A percentile compares a stretch with the other conserved stretches of the same genome.
These are phyloP conservation scores for Hydrangea macrophylla DNA, from an alignment of 148 eudicot genomes.

Conservation along the genomic window DNA sequence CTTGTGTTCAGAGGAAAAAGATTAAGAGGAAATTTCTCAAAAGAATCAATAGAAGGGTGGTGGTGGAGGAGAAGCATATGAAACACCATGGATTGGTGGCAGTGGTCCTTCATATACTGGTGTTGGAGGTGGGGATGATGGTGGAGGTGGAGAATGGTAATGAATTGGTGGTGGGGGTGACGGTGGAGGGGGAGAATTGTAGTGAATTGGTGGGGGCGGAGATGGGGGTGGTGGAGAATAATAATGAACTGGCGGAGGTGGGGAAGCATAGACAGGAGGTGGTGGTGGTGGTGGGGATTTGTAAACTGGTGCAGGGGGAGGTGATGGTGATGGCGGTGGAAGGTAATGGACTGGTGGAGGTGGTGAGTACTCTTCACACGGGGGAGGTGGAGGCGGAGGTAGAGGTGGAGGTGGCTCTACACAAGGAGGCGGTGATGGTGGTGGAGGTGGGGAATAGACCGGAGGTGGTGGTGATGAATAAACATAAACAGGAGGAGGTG, in stretches of 20 bases:
- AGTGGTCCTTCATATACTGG: constrained; percentile 58
- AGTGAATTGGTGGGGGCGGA: not conserved
- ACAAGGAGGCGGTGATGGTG: constrained; percentile 49
- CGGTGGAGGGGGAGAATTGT: not conserved
- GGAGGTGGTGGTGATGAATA: constrained; percentile 18
- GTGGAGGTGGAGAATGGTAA: not conserved
- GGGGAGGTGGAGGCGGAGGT: constrained; percentile 36
- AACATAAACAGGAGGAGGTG: constrained; percentile 15
- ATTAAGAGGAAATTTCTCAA: constrained; percentile 49
- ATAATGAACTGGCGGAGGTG: constrained; percentile 13
- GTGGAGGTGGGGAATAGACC: constrained; percentile 27
- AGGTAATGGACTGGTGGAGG: constrained; percentile 20
- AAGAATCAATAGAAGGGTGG: constrained; percentile 91
- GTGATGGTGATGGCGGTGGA: constrained; percentile 22
- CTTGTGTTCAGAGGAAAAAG: constrained; percentile 20
- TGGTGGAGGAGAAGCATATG: constrained; percentile 75
- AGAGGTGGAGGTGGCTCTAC: constrained; percentile 42
- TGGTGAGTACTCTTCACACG: constrained; percentile 20
- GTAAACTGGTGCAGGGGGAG: constrained; percentile 23
- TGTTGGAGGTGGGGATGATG: constrained; percentile 16
- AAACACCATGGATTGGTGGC: constrained; percentile 56
- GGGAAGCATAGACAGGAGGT: constrained; percentile 8
- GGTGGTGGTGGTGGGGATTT: constrained; percentile 25
- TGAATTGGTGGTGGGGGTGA: not conserved
- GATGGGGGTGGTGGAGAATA: constrained; percentile 18